phyloP scores from a whole-genome alignment of 345 rosid species.

The Chamaenerion angustifolium region DNA sequence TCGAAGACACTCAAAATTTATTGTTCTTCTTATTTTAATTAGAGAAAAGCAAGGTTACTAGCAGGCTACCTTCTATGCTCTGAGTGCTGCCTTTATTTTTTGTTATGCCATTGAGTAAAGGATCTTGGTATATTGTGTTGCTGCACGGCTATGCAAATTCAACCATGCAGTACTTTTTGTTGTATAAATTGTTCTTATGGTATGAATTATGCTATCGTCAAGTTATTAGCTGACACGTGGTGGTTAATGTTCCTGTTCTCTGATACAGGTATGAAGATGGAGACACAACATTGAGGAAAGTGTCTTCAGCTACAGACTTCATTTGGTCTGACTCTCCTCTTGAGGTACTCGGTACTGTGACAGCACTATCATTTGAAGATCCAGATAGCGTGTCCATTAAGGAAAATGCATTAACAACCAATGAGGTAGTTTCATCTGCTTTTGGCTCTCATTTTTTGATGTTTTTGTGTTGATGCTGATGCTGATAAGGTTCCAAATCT shows the following conservation, averaged over 20 bases:
- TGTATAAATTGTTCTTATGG: no score
- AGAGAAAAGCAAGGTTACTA: background rate
- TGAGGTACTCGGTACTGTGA: conserved; percentile 81
- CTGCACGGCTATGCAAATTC: no score
- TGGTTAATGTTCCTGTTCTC: background rate
- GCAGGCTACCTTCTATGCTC: background rate
- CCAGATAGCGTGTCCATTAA: conserved; percentile 40
- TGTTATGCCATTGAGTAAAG: no score
- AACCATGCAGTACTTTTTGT: background rate
- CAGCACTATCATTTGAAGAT: conserved; percentile 60
- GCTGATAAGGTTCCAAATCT: conserved; percentile 1
- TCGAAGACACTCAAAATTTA: background rate
- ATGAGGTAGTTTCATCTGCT: conserved; percentile 37
- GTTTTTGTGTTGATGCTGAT: background rate
- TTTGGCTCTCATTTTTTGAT: background rate
- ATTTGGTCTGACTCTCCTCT: conserved; percentile 77
- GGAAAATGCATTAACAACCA: conserved; percentile 60
- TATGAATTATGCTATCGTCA: background rate
- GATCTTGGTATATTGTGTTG: no score
- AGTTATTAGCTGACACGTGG: background rate
- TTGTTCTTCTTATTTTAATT: background rate
- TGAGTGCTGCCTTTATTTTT: no score
- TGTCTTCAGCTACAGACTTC: conserved; percentile 67
- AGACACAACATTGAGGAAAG: conserved; percentile 50
- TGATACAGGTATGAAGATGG: conserved; percentile 64